phyloP scores from a whole-genome alignment of 768 basidiomycete genomes.

The Mycena vitilis region DNA sequence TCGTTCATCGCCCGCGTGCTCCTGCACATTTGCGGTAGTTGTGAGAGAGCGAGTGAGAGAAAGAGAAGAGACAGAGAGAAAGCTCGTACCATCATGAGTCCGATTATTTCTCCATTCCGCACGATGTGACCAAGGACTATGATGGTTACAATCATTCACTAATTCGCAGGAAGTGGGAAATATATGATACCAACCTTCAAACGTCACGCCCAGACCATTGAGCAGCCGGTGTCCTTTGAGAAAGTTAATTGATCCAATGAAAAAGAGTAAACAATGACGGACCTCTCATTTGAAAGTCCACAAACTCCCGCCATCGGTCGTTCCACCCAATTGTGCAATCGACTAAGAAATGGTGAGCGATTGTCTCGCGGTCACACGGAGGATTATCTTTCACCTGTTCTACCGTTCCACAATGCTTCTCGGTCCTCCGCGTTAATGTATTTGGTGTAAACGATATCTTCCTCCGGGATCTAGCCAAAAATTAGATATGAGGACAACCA shows the following conservation, averaged over 20 bases:
- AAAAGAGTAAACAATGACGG: not conserved
- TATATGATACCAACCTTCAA: slow-evolving; percentile 40
- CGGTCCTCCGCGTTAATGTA: slow-evolving; percentile 44
- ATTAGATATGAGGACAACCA: not conserved
- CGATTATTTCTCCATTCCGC: slow-evolving; percentile 14
- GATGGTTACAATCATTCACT: not conserved
- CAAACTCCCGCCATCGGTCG: slow-evolving; percentile 37
- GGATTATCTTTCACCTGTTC: slow-evolving; percentile 38
- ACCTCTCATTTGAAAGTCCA: slow-evolving; percentile 46
- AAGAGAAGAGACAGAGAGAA: not conserved
- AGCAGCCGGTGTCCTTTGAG: slow-evolving; percentile 40
- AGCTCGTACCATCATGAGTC: slow-evolving; percentile 9
- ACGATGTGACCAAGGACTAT: slow-evolving; percentile 25
- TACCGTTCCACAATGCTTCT: slow-evolving; percentile 52
- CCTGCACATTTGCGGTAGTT: not conserved
- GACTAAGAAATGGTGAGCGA: slow-evolving; percentile 1
- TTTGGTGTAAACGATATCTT: slow-evolving; percentile 50
- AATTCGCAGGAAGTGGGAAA: not conserved
- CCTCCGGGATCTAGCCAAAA: slow-evolving; percentile 43
- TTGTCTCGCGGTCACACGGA: slow-evolving; percentile 40
- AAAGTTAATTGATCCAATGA: not conserved
- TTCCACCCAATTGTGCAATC: slow-evolving; percentile 50
- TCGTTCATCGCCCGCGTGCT: slow-evolving; percentile 13
- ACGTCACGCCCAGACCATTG: slow-evolving; percentile 50
- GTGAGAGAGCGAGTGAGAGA: too few relatives aligned